Base-by-base conservation (phyloP, 306 rosid species). In the Rosa persica region DNA sequence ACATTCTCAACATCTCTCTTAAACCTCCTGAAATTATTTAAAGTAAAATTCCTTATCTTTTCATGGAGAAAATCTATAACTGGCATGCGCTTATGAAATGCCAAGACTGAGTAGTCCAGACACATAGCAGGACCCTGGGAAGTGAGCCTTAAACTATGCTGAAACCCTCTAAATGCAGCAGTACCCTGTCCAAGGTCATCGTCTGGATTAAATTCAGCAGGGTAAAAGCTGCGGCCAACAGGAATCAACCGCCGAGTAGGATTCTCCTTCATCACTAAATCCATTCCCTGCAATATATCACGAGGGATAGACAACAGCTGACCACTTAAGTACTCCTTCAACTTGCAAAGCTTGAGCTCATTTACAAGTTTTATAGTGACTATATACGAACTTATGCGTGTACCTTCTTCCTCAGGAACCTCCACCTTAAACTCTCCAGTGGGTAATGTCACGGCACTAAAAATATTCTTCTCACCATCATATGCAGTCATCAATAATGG, bases 281-380 rank as follows among this genome's bases (percentile, higher is more conserved):
- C 93, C 97, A 93, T 67, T 30, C 92, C 91, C 81, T 89, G 97
- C 65, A 93, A 82, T 77, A 93, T 85, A 40, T 93, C 93, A 73
- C 96, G 87, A 27, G 97, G 97, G 51, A 79, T 62, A 12, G 88
- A 57, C 42, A 69, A 51, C n/a, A 76, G 67, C 12, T 61, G 70
- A 42, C 86, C 89, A 27, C 81, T 77, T 22, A 93, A 76, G 78
- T 89, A 93, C 43, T 93, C 89, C 81, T 69, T 80, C 83, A 93
- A 61, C 88, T 82, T 89, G 74, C 76, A 16, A 69, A 85, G 81
- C 78, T 78, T 71, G 60, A 89, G 90, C 77, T 55, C 79, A 58
- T 88, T 89, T 55, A 86, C 87, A 73, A 79, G 85, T 19, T 85
- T 78, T 43, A 93, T 43, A 23, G 87, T 84, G 76, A 88, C 84